Conservation (phyloP, 1,284 basidiomycete genomes). For the Caloboletus firmus region DNA sequence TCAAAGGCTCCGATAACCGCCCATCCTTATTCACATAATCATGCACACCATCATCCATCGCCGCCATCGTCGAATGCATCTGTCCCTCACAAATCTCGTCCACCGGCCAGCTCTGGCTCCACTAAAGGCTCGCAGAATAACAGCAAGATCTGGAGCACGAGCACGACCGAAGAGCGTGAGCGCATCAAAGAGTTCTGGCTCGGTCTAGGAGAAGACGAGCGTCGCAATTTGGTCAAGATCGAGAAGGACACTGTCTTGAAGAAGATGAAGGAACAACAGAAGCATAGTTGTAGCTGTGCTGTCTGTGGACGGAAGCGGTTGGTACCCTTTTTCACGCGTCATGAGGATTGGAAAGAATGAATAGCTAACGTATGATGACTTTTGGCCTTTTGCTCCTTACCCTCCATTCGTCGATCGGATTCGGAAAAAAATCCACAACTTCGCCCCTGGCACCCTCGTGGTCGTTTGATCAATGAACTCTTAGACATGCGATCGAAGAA, state of each 20-base stretch:
- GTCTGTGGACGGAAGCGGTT: slow-evolving; percentile 96
- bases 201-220: slow-evolving; percentile 82
- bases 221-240: slow-evolving; percentile 88
- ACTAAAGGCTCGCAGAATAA: slow-evolving; percentile 38
- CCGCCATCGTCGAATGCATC: slow-evolving; percentile 67
- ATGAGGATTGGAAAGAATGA: slow-evolving; percentile 26
- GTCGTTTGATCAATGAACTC: slow-evolving; percentile 24
- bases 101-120: slow-evolving; percentile 38
- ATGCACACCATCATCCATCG: slow-evolving; percentile 65
- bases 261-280: slow-evolving; percentile 99
- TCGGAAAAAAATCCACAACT: slow-evolving; percentile 21
- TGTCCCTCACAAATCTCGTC: slow-evolving; percentile 47
- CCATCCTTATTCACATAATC: slow-evolving; percentile 53
- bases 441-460: slow-evolving; percentile 14
- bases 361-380: slow-evolving; percentile 38
- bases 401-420: slow-evolving; percentile 19
- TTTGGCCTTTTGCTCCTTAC: slow-evolving; percentile 26
- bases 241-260: slow-evolving; percentile 96
- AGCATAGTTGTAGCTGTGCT: slow-evolving; percentile 92
- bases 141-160: slow-evolving; percentile 87
- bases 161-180: slow-evolving; percentile 88
- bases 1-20: slow-evolving; percentile 65
- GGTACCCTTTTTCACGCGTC: slow-evolving; percentile 42
- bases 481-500: slow-evolving; percentile 94
- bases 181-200: slow-evolving; percentile 99